Conservation (phyloP, 306 rosid genomes). For the Medicago truncatula region MtrunA17r5.0-ANR NC_053042.1:49177001-49177500, state of each 20-base stretch:
- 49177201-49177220: neutral
- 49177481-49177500: neutral
- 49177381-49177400: conserved; percentile 56
- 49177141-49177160: too few relatives aligned
- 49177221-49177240: neutral
- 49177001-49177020: too few relatives aligned
- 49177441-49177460: neutral
- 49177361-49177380: conserved; percentile 74
- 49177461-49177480: neutral
- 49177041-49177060: too few relatives aligned
- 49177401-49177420: conserved; percentile 72
- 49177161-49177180: too few relatives aligned
- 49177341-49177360: conserved; percentile 50
- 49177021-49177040: too few relatives aligned
- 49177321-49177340: conserved; percentile 60
- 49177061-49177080: too few relatives aligned
- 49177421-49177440: neutral
- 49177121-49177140: too few relatives aligned
- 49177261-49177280: conserved; percentile 43
- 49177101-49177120: too few relatives aligned
- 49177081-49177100: too few relatives aligned
- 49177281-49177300: conserved; percentile 42
- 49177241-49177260: neutral
- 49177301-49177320: conserved; percentile 67
- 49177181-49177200: too few relatives aligned